A percentile compares a stretch with the other conserved stretches of the same genome.
These are phyloP conservation scores for Agrostemma githago DNA, from an alignment of 148 eudicot genomes.

Conservation along the genomic window DNA sequence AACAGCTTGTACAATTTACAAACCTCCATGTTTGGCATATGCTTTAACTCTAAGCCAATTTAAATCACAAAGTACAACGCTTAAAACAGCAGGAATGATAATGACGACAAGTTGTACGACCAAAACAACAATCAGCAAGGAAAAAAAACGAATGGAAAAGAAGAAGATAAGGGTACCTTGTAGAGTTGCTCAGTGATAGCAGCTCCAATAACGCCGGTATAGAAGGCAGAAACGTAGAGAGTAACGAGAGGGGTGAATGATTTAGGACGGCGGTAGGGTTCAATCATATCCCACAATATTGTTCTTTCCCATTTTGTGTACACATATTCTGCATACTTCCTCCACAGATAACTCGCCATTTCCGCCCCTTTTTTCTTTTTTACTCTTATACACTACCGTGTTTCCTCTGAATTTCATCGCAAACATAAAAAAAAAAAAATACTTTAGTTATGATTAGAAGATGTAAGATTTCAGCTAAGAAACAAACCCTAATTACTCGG, in stretches of 20 bases:
- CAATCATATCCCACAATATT: conserved; percentile 84
- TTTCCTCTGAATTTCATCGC: conserved; percentile 15
- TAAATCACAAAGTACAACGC: neutral
- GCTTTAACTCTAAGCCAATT: neutral
- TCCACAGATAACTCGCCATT: conserved; percentile 87
- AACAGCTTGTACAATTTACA: neutral
- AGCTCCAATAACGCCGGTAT: conserved; percentile 84
- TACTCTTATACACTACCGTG: conserved; percentile 4
- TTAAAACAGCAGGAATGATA: neutral
- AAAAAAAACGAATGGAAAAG: neutral
- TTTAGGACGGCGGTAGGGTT: conserved; percentile 76
- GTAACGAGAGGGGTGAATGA: conserved; percentile 84
- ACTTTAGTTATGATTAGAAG: too few relatives aligned
- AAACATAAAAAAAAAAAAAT: neutral
- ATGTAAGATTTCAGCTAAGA: too few relatives aligned
- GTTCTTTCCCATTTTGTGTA: conserved; percentile 74
- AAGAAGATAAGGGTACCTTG: conserved; percentile 38
- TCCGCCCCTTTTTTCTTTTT: neutral
- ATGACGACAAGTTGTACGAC: neutral
- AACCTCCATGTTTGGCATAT: neutral
- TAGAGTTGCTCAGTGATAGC: conserved; percentile 86
- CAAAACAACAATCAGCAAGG: neutral
- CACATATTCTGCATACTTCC: conserved; percentile 78
- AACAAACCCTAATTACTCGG: too few relatives aligned
- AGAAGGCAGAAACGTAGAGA: conserved; percentile 65